These are phyloP conservation scores for Citropsis articulata DNA, from an alignment of 345 rosid genomes.

Conservation along the genomic window DNA sequence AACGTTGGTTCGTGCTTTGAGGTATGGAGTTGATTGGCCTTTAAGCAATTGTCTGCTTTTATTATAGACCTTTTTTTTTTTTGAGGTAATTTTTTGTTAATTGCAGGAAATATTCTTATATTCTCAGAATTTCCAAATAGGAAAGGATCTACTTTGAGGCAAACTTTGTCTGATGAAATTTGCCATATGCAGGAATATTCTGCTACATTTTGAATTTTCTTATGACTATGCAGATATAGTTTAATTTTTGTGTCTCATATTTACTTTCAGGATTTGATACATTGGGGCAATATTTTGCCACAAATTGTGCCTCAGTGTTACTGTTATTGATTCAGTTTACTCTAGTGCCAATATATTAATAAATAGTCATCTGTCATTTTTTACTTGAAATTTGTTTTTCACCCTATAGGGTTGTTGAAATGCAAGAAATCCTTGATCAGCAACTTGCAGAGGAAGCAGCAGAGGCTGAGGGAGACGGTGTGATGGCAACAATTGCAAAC, in stretches of 20 bases:
- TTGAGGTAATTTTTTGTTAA: not conserved
- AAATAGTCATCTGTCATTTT: not conserved
- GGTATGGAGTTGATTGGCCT: constrained; percentile 47
- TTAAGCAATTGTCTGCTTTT: not conserved
- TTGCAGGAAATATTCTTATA: not conserved
- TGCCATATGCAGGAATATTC: not conserved
- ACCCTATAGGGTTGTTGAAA: constrained; percentile 84
- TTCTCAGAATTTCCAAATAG: not conserved
- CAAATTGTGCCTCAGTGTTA: not conserved
- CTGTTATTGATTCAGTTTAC: not conserved
- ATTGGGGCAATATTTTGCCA: not conserved
- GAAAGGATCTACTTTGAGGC: not conserved
- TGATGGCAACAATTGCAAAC: constrained; percentile 85
- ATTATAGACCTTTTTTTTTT: not conserved
- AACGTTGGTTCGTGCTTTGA: constrained; percentile 94
- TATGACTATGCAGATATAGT: not conserved
- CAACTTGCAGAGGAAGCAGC: constrained; percentile 99
- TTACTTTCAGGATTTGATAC: no score
- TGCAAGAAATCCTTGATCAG: constrained; percentile 99
- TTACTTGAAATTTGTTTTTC: not conserved
- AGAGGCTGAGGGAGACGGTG: constrained; percentile 97
- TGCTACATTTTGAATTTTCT: not conserved
- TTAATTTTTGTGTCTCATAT: not conserved
- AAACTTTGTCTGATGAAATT: not conserved
- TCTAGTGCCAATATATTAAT: not conserved